Percentiles rank a stretch among this genome's conserved stretches.
These are phyloP conservation scores for Mediolabrus comicus DNA, from an alignment of 108 stramenopile species.

Conservation along the genomic window DNA sequence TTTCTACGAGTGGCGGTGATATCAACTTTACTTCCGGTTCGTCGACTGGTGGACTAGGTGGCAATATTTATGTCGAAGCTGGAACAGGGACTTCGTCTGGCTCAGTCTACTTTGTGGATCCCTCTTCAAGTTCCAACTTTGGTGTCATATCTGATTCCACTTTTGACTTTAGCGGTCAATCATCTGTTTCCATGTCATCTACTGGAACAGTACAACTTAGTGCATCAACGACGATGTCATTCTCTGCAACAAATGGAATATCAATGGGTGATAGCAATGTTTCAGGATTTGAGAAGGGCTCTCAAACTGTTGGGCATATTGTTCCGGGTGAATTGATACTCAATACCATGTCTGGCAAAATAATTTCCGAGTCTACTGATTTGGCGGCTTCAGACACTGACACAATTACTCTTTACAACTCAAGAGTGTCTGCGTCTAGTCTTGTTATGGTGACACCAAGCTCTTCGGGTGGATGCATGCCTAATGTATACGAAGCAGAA, in stretches of 20 bases:
- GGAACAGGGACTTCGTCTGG: conserved; percentile 17
- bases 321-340: conserved; percentile 24
- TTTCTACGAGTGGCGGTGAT: not conserved
- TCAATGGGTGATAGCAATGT: conserved; percentile 35
- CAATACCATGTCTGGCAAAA: conserved; percentile 24
- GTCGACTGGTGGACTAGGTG: conserved; percentile 1
- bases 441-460: conserved; percentile 25
- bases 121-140: conserved; percentile 15
- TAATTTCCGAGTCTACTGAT: conserved; percentile 20
- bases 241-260: conserved; percentile 21
- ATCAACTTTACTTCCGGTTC: conserved; percentile 13
- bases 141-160: conserved; percentile 26
- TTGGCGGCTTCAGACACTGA: conserved; percentile 19
- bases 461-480: conserved; percentile 16
- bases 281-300: conserved; percentile 28
- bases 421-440: conserved; percentile 19
- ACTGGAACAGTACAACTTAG: conserved; percentile 11
- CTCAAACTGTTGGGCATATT: conserved; percentile 24
- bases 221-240: conserved; percentile 10
- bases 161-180: conserved; percentile 27
- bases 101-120: conserved; percentile 21
- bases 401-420: conserved; percentile 14
- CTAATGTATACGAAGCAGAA: not conserved
- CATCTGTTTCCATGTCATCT: conserved; percentile 13
- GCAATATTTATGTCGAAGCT: conserved; percentile 18